Evolutionary conservation across 2,329 filamentous ascomycete genomes (phyloP).

Genomic region (Thelonectria rubi): DNA sequence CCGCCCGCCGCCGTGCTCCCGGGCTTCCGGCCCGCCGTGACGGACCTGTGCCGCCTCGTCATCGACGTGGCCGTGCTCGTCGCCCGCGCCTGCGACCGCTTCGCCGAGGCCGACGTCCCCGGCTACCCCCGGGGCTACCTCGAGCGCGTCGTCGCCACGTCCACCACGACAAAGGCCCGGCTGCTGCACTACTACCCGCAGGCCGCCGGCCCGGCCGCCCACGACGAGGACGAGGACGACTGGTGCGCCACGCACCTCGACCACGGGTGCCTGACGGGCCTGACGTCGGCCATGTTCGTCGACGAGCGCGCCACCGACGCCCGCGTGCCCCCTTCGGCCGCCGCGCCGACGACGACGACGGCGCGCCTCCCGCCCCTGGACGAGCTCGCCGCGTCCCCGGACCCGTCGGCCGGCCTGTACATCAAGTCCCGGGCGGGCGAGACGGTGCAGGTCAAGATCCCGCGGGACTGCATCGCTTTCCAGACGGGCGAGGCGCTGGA

Average conservation of each 20-base stretch:
- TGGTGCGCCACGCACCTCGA: slow-evolving; percentile 95
- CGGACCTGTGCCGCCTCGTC: slow-evolving; percentile 81
- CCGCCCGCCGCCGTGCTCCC: slow-evolving; percentile 74
- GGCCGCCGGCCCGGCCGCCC: slow-evolving; percentile 49
- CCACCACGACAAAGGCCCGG: slow-evolving; percentile 88
- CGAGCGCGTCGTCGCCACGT: slow-evolving; percentile 85
- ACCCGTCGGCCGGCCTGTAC: slow-evolving; percentile 89
- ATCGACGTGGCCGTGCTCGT: slow-evolving; percentile 92
- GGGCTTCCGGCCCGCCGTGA: slow-evolving; percentile 77
- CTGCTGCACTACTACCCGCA: slow-evolving; percentile 92
- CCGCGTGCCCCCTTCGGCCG: slow-evolving; percentile 42
- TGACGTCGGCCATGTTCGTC: slow-evolving; percentile 96
- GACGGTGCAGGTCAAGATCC: slow-evolving; percentile 91
- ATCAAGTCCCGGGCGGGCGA: slow-evolving; percentile 86
- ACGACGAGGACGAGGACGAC: slow-evolving; percentile 72
- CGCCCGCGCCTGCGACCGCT: slow-evolving; percentile 87
- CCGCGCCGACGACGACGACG: too few species aligned
- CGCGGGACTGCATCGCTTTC: slow-evolving; percentile 90
- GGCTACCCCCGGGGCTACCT: slow-evolving; percentile 82
- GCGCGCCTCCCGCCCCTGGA: slow-evolving; percentile 61
- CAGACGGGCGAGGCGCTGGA: slow-evolving; percentile 95
- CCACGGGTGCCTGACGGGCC: slow-evolving; percentile 90
- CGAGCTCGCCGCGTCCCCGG: slow-evolving; percentile 80
- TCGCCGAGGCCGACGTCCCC: slow-evolving; percentile 79
- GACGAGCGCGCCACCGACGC: slow-evolving; percentile 69